Conservation (phyloP, 2,329 filamentous ascomycete genomes). For the Colletotrichum aenigma region DNA sequence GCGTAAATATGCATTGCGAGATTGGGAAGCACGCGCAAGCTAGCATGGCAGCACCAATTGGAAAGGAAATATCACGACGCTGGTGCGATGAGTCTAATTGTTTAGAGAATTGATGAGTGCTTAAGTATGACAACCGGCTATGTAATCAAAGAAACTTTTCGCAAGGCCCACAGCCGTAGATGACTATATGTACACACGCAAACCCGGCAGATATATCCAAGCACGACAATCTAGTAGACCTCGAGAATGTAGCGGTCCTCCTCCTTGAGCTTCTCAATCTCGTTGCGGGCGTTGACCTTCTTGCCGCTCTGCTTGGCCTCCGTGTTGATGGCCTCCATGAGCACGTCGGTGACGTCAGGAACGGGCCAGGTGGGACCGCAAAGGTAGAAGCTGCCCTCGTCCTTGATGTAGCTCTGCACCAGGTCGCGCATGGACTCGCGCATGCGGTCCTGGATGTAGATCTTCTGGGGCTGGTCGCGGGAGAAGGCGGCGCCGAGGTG, state of each 20-base stretch:
- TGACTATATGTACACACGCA: neutral
- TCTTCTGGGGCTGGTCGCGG: constrained; percentile 96
- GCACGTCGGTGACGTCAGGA: constrained; percentile 90
- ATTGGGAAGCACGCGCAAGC: neutral
- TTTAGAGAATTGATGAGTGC: neutral
- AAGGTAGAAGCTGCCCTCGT: constrained; percentile 94
- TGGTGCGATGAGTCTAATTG: neutral
- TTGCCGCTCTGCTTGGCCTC: constrained; percentile 74
- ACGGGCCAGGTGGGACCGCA: constrained; percentile 99
- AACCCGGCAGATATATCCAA: neutral
- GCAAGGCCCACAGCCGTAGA: neutral
- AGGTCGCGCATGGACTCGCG: constrained; percentile 84
- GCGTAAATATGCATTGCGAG: neutral
- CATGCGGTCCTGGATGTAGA: constrained; percentile 99
- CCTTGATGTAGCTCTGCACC: constrained; percentile 81
- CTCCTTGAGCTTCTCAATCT: constrained; percentile 98
- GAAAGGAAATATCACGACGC: neutral
- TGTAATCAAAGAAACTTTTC: neutral
- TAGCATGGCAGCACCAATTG: neutral
- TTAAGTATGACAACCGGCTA: neutral
- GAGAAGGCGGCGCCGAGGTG: constrained; percentile 93
- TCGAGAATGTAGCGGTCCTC: constrained; percentile 92
- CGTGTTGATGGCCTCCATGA: constrained; percentile 86
- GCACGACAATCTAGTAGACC: constrained; percentile 72
- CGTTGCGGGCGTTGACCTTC: constrained; percentile 85